phyloP scores from a whole-genome alignment of 208 protist genomes.

The Willaertia magna region DNA sequence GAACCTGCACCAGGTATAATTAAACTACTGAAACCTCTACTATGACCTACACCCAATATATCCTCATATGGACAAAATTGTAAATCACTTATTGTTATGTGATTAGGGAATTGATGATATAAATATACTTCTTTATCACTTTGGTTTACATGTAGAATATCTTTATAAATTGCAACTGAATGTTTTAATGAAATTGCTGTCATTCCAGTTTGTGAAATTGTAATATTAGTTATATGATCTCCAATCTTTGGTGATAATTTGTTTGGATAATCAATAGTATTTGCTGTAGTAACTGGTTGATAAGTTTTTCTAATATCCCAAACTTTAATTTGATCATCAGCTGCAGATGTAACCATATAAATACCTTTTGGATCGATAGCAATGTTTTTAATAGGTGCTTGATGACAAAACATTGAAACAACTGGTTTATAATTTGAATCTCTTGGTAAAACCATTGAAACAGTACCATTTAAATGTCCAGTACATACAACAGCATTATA shows the following conservation, averaged over 20 bases:
- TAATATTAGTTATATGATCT: neutral
- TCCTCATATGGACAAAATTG: conserved; percentile 13
- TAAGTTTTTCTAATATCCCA: conserved; percentile 60
- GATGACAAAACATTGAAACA: conserved; percentile 58
- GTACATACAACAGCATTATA: conserved; percentile 54
- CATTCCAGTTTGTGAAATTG: conserved; percentile 8
- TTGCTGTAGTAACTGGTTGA: neutral
- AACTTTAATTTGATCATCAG: conserved; percentile 52
- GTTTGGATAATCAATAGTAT: neutral
- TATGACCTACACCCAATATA: conserved; percentile 1
- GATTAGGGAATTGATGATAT: neutral
- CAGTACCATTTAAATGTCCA: conserved; percentile 44
- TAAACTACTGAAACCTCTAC: neutral
- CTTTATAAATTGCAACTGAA: neutral
- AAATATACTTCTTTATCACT: neutral
- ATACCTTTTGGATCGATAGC: conserved; percentile 25
- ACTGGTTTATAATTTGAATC: conserved; percentile 35
- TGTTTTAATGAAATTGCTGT: neutral
- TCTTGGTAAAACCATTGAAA: conserved; percentile 62
- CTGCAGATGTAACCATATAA: conserved; percentile 55
- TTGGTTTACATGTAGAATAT: neutral
- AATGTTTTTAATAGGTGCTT: conserved; percentile 8
- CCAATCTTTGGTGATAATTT: neutral
- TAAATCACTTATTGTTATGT: neutral
- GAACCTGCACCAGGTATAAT: conserved; percentile 15